Conservation (phyloP, 2,329 filamentous ascomycete species). For the Dactylellina leptospora region DNA sequence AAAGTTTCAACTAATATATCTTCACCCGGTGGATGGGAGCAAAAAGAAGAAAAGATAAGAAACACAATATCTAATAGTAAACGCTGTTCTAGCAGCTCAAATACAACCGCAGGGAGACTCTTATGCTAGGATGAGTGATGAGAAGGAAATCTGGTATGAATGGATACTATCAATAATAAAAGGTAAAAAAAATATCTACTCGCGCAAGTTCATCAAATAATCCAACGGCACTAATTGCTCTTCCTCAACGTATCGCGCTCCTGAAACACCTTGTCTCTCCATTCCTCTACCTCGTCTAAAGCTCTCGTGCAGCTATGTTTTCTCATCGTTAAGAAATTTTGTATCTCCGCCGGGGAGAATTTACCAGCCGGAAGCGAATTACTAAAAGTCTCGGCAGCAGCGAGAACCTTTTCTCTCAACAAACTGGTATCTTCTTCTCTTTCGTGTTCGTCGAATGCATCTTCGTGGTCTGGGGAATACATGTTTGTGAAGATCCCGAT, state of each 20-base stretch:
- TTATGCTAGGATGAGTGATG: no score
- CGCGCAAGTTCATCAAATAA: no score
- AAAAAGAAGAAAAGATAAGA: no score
- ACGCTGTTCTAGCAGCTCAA: no score
- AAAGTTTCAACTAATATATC: no score
- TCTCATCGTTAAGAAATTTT: constrained; percentile 71
- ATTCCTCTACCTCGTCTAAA: constrained; percentile 65
- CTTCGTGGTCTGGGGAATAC: constrained; percentile 46
- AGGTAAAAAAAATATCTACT: no score
- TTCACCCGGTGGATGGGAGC: no score
- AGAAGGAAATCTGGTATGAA: no score
- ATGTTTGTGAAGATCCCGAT: constrained; percentile 56
- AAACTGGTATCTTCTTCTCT: constrained; percentile 56
- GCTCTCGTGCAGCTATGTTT: constrained; percentile 69
- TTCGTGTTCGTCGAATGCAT: not conserved
- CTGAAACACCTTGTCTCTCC: constrained; percentile 59
- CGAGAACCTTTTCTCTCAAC: constrained; percentile 61
- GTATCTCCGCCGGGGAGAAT: constrained; percentile 71
- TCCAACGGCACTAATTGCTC: no score
- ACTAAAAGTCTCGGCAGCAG: constrained; percentile 65
- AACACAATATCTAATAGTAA: no score
- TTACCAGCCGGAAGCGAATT: constrained; percentile 65
- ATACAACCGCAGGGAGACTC: no score
- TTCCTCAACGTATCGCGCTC: not conserved
- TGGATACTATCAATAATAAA: no score